These are phyloP conservation scores for Peronosclerospora sorghi DNA, from an alignment of 352 stramenopile genomes.

Conservation along the genomic window DNA sequence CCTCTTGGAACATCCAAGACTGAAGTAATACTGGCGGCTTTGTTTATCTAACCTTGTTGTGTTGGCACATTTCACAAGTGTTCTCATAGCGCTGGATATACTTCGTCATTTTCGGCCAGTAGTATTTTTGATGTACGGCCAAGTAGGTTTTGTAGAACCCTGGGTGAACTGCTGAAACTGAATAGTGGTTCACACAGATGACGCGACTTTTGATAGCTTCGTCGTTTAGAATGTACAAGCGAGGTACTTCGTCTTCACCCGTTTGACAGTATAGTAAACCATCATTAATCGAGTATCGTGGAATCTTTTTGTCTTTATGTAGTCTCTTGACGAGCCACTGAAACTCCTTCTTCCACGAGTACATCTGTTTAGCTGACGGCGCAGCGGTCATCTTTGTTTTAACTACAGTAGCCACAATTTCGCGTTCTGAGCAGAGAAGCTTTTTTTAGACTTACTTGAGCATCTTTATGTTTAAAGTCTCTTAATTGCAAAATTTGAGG, in stretches of 20 bases:
- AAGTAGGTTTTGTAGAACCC: constrained; percentile 9
- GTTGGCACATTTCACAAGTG: constrained; percentile 10
- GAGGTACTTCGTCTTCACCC: background rate
- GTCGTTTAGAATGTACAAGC: constrained; percentile 3
- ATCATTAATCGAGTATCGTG: background rate
- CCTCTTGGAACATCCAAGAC: constrained; percentile 4
- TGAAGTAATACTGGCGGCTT: constrained; percentile 1
- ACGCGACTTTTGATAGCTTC: constrained; percentile 9
- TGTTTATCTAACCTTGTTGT: constrained; percentile 10
- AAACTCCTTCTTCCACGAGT: background rate
- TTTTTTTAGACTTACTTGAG: constrained; percentile 1
- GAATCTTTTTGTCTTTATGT: background rate
- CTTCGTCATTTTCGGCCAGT: constrained; percentile 10
- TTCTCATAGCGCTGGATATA: constrained; percentile 5
- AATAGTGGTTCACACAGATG: constrained; percentile 10
- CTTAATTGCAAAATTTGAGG: too few relatives aligned
- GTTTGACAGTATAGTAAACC: constrained; percentile 2
- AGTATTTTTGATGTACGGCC: constrained; percentile 1
- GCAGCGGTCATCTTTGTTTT: background rate
- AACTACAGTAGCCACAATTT: background rate
- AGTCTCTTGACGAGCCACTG: background rate
- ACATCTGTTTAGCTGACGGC: background rate
- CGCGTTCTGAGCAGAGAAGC: background rate
- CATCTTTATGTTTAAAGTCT: constrained; percentile 2
- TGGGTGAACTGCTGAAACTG: background rate